phyloP scores from a whole-genome alignment of 768 basidiomycete species.

The Daedaleopsis nitida region DNA sequence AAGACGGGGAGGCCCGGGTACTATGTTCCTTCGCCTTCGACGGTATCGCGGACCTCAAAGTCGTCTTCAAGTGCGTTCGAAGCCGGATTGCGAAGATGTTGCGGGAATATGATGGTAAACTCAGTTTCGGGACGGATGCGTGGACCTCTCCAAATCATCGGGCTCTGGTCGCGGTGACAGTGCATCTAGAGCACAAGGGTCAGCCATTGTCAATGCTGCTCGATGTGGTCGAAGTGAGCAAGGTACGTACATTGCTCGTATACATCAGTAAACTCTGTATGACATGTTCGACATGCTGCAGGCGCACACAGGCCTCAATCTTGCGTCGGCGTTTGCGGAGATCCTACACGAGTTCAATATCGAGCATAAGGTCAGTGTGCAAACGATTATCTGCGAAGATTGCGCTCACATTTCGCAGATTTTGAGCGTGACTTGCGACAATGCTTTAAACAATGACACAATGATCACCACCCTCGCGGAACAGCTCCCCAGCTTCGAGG shows the following conservation, averaged over 20 bases:
- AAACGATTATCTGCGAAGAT: slow-evolving; percentile 6
- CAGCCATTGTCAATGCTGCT: neutral
- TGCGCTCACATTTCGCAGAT: neutral
- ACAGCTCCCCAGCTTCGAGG: slow-evolving; percentile 8
- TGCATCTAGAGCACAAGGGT: neutral
- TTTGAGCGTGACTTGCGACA: neutral
- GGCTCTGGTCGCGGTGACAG: neutral
- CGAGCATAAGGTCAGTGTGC: slow-evolving; percentile 26
- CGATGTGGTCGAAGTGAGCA: neutral
- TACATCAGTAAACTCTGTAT: too few species aligned
- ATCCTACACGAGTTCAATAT: slow-evolving; percentile 32
- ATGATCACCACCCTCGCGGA: neutral
- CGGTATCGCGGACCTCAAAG: slow-evolving; percentile 35
- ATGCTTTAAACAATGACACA: slow-evolving; percentile 4
- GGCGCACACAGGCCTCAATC: slow-evolving; percentile 33
- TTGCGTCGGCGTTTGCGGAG: slow-evolving; percentile 28
- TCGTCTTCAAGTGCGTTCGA: slow-evolving; percentile 26
- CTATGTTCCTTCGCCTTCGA: slow-evolving; percentile 35
- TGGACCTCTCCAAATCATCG: neutral
- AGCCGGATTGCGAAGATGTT: slow-evolving; percentile 27
- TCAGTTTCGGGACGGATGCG: slow-evolving; percentile 31
- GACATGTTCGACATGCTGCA: neutral
- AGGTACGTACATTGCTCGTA: neutral
- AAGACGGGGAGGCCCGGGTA: slow-evolving; percentile 36
- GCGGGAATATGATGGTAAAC: slow-evolving; percentile 25